Evolutionary conservation across 2,329 filamentous ascomycete genomes (phyloP).

Genomic region (Ustulina deusta): DNA sequence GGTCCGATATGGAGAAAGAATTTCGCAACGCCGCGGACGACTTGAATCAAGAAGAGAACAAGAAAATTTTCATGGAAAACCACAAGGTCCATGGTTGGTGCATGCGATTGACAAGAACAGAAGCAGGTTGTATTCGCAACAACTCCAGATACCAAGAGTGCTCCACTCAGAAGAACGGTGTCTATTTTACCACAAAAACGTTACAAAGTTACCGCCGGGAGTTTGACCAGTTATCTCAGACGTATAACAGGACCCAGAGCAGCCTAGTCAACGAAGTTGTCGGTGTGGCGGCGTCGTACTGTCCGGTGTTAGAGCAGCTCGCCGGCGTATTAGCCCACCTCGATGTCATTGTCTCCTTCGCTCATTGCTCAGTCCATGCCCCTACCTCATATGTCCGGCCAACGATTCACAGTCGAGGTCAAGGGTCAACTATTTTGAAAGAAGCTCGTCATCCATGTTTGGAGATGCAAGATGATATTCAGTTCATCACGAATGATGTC

Average conservation of each 20-base stretch:
- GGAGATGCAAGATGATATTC: constrained; percentile 98
- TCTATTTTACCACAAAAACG: constrained; percentile 92
- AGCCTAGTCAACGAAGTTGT: constrained; percentile 94
- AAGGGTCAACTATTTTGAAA: constrained; percentile 88
- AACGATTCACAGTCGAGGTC: constrained; percentile 87
- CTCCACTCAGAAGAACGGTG: constrained; percentile 98
- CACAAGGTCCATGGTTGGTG: constrained; percentile 97
- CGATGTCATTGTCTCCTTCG: constrained; percentile 94
- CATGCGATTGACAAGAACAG: constrained; percentile 89
- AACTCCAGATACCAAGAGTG: constrained; percentile 92
- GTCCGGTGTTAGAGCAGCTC: constrained; percentile 88
- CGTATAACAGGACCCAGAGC: constrained; percentile 93
- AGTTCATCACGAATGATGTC: constrained; percentile 98
- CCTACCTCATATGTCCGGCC: constrained; percentile 92
- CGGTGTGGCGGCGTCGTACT: constrained; percentile 91
- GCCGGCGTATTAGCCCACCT: constrained; percentile 91
- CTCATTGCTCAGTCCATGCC: constrained; percentile 92
- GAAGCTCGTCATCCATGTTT: constrained; percentile 97
- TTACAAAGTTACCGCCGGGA: constrained; percentile 86
- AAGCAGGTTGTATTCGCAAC: constrained; percentile 93
- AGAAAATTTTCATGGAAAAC: constrained; percentile 98
- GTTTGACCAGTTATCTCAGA: constrained; percentile 92
- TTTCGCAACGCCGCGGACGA: constrained; percentile 82
- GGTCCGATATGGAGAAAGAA: constrained; percentile 84
- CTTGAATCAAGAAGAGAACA: constrained; percentile 91